Conservation (phyloP, 495 filamentous ascomycete species). For the Tuber borchii region DNA sequence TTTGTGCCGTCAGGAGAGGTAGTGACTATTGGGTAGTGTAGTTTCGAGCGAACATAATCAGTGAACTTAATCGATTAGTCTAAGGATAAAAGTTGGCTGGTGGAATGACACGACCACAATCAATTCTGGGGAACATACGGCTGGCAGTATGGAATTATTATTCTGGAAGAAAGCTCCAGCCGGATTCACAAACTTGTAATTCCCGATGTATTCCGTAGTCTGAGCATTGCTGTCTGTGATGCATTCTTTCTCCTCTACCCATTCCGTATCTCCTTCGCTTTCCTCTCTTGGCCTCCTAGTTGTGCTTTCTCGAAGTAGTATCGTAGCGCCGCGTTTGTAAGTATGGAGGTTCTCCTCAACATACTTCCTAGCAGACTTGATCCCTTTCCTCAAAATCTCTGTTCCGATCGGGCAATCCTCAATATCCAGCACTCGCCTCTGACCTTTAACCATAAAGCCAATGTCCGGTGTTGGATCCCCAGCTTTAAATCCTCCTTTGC, state of each 20-base stretch:
- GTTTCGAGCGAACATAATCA: constrained; percentile 76
- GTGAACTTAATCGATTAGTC: constrained; percentile 56
- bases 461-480: constrained; percentile 61
- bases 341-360: constrained; percentile 62
- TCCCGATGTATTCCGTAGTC: constrained; percentile 76
- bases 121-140: constrained; percentile 15
- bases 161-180: constrained; percentile 97
- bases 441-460: constrained; percentile 81
- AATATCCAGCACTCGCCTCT: constrained; percentile 70
- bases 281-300: constrained; percentile 54
- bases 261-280: constrained; percentile 39
- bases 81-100: constrained; percentile 3
- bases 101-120: background rate
- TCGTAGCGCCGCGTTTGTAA: constrained; percentile 76
- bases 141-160: constrained; percentile 95
- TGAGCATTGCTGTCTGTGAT: constrained; percentile 75
- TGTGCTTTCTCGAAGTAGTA: constrained; percentile 82
- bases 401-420: constrained; percentile 97
- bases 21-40: constrained; percentile 52
- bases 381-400: constrained; percentile 66
- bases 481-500: constrained; percentile 37
- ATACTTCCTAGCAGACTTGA: constrained; percentile 64
- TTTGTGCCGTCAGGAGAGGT: constrained; percentile 13
- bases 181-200: constrained; percentile 79
- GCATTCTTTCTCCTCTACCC: constrained; percentile 73